Conservation (phyloP, 768 basidiomycete species). For the Suillus cothurnatus region DNA sequence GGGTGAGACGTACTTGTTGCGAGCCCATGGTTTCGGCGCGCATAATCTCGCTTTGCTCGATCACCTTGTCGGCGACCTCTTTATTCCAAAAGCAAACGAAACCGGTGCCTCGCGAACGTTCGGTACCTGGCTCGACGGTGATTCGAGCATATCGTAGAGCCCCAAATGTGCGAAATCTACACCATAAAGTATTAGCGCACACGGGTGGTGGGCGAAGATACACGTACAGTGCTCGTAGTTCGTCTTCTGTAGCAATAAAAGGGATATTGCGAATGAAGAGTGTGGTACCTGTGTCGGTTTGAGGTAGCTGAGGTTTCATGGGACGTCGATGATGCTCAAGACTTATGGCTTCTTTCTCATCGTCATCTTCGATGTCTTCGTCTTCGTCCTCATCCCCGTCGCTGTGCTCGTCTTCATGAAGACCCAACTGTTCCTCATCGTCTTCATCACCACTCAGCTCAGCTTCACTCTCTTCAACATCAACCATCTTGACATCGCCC, state of each 20-base stretch:
- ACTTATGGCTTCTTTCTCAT: conserved; percentile 27
- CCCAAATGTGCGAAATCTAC: conserved; percentile 89
- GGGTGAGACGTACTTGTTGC: conserved; percentile 30
- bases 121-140: conserved; percentile 79
- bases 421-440: conserved; percentile 45
- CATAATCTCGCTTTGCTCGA: conserved; percentile 78
- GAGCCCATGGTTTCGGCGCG: conserved; percentile 62
- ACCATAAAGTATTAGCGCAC: conserved; percentile 5
- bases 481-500: conserved; percentile 25
- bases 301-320: conserved; percentile 70
- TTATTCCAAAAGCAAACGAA: conserved; percentile 98
- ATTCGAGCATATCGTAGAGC: conserved; percentile 92
- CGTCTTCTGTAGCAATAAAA: conserved; percentile 91
- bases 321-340: conserved; percentile 42
- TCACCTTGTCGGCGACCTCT: conserved; percentile 83
- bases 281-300: conserved; percentile 86
- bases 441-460: conserved; percentile 38
- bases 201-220: neutral
- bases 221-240: conserved; percentile 79
- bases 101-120: conserved; percentile 90
- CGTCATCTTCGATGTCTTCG: conserved; percentile 30
- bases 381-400: conserved; percentile 42
- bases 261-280: conserved; percentile 94
- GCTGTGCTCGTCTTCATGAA: conserved; percentile 42
- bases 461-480: conserved; percentile 20